phyloP scores from a whole-genome alignment of 352 stramenopile species.

The Phytophthora palmivora region DNA sequence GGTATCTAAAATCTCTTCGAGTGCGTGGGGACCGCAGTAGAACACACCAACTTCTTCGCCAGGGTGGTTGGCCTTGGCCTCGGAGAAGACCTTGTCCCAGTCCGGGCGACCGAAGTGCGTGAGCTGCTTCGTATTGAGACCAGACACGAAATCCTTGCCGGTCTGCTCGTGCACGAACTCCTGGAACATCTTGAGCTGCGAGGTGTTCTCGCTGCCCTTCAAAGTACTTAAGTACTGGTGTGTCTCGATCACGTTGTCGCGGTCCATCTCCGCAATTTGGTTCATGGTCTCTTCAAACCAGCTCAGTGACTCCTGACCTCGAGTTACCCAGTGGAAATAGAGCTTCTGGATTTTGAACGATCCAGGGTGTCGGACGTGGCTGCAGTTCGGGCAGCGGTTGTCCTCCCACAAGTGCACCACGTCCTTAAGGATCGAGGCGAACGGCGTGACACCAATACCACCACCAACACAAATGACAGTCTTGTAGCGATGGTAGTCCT shows the following conservation, averaged over 20 bases:
- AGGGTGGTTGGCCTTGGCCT: conserved; percentile 52
- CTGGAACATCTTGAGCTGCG: conserved; percentile 86
- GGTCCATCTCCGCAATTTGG: conserved; percentile 80
- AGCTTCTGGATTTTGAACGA: conserved; percentile 85
- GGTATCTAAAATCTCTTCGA: conserved; percentile 80
- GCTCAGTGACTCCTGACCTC: conserved; percentile 75
- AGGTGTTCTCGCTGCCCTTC: conserved; percentile 74
- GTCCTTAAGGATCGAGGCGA: conserved; percentile 82
- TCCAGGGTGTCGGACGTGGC: conserved; percentile 67
- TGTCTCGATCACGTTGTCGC: conserved; percentile 80
- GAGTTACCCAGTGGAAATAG: conserved; percentile 90
- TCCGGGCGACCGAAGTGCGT: conserved; percentile 89
- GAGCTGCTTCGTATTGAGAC: conserved; percentile 78
- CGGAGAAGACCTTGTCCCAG: conserved; percentile 81
- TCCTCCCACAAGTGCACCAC: conserved; percentile 79
- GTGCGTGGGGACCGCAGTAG: conserved; percentile 80
- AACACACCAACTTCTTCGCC: conserved; percentile 88
- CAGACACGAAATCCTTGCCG: conserved; percentile 82
- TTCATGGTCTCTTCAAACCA: conserved; percentile 91
- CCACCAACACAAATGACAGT: conserved; percentile 75
- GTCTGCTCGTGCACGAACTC: conserved; percentile 84
- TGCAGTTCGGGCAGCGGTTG: conserved; percentile 81
- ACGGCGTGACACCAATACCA: conserved; percentile 86
- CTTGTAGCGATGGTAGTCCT: conserved; percentile 74
- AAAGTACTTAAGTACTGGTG: conserved; percentile 88